Conservation (phyloP, 148 eudicot species). For the Amaranthus hypochondriacus region DNA sequence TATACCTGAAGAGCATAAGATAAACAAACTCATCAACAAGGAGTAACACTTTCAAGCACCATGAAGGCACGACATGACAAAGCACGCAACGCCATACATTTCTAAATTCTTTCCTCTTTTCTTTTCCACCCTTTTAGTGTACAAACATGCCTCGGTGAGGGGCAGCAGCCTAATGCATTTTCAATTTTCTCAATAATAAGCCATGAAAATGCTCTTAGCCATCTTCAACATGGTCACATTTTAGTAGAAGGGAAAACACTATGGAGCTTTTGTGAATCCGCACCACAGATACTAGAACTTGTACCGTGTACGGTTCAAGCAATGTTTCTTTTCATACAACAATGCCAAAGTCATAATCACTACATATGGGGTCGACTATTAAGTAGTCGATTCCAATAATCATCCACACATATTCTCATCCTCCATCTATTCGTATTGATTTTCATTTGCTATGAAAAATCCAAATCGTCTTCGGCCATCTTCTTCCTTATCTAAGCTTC, state of each 20-base stretch:
- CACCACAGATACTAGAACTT: not conserved
- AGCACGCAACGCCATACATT: not conserved
- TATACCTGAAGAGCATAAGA: slow-evolving; percentile 38
- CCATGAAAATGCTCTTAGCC: not conserved
- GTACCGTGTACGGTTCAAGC: no score
- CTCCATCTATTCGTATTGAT: no score
- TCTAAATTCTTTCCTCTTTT: not conserved
- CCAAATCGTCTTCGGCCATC: no score
- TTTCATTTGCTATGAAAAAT: no score
- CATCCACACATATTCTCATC: no score
- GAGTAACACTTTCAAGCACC: not conserved
- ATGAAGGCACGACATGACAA: not conserved
- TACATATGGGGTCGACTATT: no score
- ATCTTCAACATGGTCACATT: not conserved
- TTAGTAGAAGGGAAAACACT: not conserved
- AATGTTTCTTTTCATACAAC: no score
- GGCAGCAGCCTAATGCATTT: not conserved
- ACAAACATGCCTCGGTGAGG: not conserved
- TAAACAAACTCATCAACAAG: not conserved
- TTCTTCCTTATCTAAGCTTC: no score
- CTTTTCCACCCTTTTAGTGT: not conserved
- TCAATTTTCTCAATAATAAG: not conserved
- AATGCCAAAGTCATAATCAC: no score
- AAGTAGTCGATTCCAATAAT: no score
- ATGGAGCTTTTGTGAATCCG: not conserved